Percentiles rank a stretch among this genome's conserved stretches.
Evolutionary conservation across 1,284 basidiomycete species (phyloP).

Genomic region (Irpex sp.): DNA sequence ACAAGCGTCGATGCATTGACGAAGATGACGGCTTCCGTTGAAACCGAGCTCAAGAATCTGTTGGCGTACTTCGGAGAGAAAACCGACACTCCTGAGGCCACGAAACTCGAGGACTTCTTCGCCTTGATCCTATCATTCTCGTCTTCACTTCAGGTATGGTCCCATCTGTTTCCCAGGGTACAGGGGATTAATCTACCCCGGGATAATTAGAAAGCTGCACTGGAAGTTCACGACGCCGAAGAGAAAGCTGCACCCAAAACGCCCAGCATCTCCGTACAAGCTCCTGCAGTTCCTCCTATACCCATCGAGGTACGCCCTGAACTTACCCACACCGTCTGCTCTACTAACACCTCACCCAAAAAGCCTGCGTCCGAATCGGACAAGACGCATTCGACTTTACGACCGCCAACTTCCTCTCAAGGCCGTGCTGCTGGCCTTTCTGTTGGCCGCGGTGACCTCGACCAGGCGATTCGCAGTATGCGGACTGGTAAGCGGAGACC

Average conservation of each 20-base stretch:
- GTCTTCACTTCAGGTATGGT: conserved; percentile 58
- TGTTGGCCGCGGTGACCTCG: conserved; percentile 69
- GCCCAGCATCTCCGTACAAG: conserved; percentile 21
- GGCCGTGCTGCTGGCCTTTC: conserved; percentile 42
- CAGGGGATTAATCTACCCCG: not conserved
- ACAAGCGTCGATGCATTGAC: conserved; percentile 57
- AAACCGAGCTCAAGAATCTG: conserved; percentile 53
- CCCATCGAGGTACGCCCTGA: conserved; percentile 25
- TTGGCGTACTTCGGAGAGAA: conserved; percentile 72
- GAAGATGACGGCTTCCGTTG: conserved; percentile 53
- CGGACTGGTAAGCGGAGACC: conserved; percentile 58
- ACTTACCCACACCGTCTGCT: not conserved
- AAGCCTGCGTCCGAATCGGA: conserved; percentile 34
- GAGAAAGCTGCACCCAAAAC: conserved; percentile 22
- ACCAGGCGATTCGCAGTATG: conserved; percentile 78
- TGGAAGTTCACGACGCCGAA: conserved; percentile 61
- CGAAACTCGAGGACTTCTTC: conserved; percentile 79
- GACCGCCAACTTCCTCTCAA: conserved; percentile 32
- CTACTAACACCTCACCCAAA: conserved; percentile 12
- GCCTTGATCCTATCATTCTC: conserved; percentile 70
- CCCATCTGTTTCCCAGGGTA: too few relatives aligned
- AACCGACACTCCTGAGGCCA: conserved; percentile 50
- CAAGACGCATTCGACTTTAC: conserved; percentile 17
- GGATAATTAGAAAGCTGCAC: conserved; percentile 58
- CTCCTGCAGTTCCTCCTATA: conserved; percentile 15